A percentile compares a stretch with the other conserved stretches of the same genome.
Conservation (phyloP, 129 eudicot genomes). For the Pulicaria dysenterica region DNA sequence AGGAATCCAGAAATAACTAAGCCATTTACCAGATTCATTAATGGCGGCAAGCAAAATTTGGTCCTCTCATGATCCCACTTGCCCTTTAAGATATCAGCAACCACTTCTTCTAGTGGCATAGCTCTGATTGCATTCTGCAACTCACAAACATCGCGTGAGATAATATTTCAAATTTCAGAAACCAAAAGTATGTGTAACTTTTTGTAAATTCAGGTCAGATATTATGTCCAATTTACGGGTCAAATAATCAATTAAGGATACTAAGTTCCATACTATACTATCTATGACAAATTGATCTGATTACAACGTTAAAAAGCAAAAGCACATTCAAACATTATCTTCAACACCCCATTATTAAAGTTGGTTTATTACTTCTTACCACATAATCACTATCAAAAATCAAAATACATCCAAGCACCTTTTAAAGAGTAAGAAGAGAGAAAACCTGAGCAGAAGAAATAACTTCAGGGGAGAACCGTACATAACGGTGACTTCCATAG, state of each 20-base stretch:
- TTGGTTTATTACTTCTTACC: background rate
- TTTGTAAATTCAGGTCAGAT: background rate
- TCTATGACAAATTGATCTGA: background rate
- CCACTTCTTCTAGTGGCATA: constrained; percentile 65
- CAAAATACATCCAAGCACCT: background rate
- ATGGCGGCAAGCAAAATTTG: constrained; percentile 79
- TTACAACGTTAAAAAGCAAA: background rate
- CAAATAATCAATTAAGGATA: constrained; percentile 1
- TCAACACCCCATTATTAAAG: too few species aligned
- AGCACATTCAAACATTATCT: background rate
- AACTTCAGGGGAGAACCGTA: constrained; percentile 93
- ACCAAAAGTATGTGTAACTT: background rate
- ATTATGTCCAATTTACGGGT: background rate
- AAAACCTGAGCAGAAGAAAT: constrained; percentile 91
- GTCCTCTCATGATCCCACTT: constrained; percentile 96
- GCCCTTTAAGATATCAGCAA: constrained; percentile 65
- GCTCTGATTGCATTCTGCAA: constrained; percentile 67
- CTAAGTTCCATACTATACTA: background rate
- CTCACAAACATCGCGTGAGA: constrained; percentile 32
- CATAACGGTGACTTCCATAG: constrained; percentile 96
- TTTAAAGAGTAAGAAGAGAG: constrained; percentile 10
- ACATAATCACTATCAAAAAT: background rate
- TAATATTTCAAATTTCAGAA: background rate
- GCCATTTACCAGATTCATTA: constrained; percentile 74
- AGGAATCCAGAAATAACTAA: background rate